Conservation (phyloP, 768 basidiomycete species). For the Cantharellus cinnabarinus region DNA sequence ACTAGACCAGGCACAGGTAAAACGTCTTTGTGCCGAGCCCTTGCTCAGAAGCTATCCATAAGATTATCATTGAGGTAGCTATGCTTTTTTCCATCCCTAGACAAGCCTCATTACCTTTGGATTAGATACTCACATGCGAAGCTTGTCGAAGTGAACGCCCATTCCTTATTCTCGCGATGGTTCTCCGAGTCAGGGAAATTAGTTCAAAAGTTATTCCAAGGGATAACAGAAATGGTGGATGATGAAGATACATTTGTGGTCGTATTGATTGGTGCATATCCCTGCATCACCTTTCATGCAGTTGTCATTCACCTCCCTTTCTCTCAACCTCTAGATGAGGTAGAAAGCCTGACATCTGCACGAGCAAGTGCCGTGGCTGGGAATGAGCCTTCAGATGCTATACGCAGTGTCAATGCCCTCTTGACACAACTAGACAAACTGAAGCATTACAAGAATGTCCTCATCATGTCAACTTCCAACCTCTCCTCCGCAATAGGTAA, state of each 20-base stretch:
- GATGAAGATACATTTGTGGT: conserved; percentile 84
- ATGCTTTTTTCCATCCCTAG: not conserved
- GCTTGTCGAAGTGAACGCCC: conserved; percentile 91
- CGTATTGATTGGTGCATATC: conserved; percentile 61
- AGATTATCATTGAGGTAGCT: conserved; percentile 60
- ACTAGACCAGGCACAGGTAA: conserved; percentile 77
- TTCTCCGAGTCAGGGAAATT: conserved; percentile 98
- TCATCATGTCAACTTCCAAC: conserved; percentile 94
- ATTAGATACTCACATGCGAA: conserved; percentile 67
- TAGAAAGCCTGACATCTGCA: conserved; percentile 88
- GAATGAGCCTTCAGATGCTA: conserved; percentile 85
- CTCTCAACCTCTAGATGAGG: conserved; percentile 46
- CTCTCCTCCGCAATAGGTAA: conserved; percentile 82
- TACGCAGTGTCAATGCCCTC: conserved; percentile 95
- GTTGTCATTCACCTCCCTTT: not conserved
- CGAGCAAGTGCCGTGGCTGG: conserved; percentile 87
- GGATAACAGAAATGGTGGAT: conserved; percentile 77
- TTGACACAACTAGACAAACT: conserved; percentile 93
- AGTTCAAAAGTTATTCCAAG: conserved; percentile 79
- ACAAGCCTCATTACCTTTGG: not conserved
- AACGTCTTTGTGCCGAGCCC: conserved; percentile 80
- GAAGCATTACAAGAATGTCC: conserved; percentile 77
- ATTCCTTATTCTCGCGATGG: conserved; percentile 96
- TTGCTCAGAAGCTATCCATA: conserved; percentile 89
- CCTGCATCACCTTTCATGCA: not conserved